Evolutionary conservation across 2,329 filamentous ascomycete genomes (phyloP), one percentile per base, ranked within the genome.

Genomic region (Phaeosphaeria sp.): DNA sequence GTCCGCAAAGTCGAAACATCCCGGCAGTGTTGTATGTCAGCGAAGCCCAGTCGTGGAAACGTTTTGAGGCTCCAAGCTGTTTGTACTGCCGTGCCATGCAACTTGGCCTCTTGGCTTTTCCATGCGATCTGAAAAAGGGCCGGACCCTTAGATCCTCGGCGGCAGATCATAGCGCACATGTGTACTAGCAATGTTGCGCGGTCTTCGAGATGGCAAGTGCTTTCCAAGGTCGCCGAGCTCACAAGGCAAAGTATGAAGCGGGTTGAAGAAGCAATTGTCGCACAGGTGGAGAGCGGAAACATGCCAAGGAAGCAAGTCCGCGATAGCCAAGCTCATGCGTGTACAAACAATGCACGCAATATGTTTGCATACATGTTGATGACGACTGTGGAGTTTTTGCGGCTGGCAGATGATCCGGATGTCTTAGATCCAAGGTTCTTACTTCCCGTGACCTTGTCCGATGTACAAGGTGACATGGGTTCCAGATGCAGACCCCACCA

Each of bases 101-200:
- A 51, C 61, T 64, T 66, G 61, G 57, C 61, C 40, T 24, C 63
- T 66, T 66, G 63, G 63, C 63, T 49, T 11, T 11, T 20, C 22
- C 21, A 52, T 18, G 30, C 30, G 48, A 51, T 43, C 20, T 46
- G n/a, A 7, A 45, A 15, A 45, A n/a, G 49, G 22, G 51, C 44
- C 49, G 57, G 54, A 60, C 43, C 39, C 47, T 49, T 24, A 15
- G 36, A 43, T 21, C 49, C 5, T 36, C 30, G 6, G 15, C 11
- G 36, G 51, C 48, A 49, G 53, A 64, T 62, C 53, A 25, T 48
- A 13, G 21, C 8, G 11, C 30, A 7, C 8, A 36, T 36, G 15
- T 36, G 11, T 7, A 43, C 30, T 36, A 36, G 30, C 30, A 36
- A 13, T 3, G 11, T 36, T 36, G 30, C 11, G 30, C 25, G 30